phyloP scores from a whole-genome alignment of 106 monocot species.

The Amphibolis antarctica region DNA sequence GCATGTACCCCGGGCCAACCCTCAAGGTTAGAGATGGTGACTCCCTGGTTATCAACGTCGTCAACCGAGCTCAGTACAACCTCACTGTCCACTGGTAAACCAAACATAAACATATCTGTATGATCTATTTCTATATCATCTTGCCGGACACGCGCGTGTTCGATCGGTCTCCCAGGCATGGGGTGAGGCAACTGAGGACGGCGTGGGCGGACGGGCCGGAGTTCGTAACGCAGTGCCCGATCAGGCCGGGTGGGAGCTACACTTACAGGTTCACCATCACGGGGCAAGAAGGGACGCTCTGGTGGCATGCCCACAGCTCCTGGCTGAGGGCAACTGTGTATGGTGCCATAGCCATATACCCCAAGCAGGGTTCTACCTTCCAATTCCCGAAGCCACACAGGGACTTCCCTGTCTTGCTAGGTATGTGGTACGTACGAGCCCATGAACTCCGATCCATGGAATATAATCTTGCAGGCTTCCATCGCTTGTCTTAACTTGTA shows the following conservation, averaged over 20 bases:
- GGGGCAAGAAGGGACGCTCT: constrained; percentile 37
- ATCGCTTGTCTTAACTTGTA: too few species aligned
- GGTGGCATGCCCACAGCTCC: constrained; percentile 51
- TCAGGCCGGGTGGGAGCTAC: constrained; percentile 31
- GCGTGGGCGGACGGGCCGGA: constrained; percentile 48
- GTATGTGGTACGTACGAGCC: too few species aligned
- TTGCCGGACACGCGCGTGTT: too few species aligned
- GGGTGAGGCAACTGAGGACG: constrained; percentile 29
- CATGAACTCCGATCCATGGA: too few species aligned
- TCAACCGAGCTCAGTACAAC: constrained; percentile 42
- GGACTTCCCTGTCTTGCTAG: constrained; percentile 34
- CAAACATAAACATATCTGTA: neutral
- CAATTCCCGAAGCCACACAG: constrained; percentile 29
- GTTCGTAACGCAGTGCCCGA: constrained; percentile 48
- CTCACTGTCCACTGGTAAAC: constrained; percentile 63
- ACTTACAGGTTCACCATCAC: constrained; percentile 33
- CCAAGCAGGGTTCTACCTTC: constrained; percentile 16
- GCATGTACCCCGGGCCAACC: constrained; percentile 56
- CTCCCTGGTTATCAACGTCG: constrained; percentile 40
- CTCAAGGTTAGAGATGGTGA: constrained; percentile 47
- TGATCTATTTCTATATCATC: too few species aligned
- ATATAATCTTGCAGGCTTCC: too few species aligned
- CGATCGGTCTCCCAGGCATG: constrained; percentile 42
- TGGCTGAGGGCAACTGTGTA: constrained; percentile 44
- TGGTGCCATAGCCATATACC: constrained; percentile 38